A percentile compares a stretch with the other conserved stretches of the same genome.
These are phyloP conservation scores for Xylaria sp. DNA, from an alignment of 2,329 filamentous ascomycete genomes.

Conservation along the genomic window DNA sequence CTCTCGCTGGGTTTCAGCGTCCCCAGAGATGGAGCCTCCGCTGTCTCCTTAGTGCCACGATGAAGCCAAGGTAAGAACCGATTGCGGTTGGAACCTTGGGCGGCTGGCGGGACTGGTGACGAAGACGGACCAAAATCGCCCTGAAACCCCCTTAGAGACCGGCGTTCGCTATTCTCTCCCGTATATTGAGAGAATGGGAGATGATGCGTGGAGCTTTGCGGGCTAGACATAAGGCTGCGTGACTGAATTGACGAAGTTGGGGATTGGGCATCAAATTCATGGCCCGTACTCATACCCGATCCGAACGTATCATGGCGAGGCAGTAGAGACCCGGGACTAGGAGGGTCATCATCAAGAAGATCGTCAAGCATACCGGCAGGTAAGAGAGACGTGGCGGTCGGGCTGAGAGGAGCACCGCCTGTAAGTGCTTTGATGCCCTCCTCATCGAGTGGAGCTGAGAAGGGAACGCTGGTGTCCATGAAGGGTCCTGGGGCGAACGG, in stretches of 20 bases:
- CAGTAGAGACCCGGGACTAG: conserved; percentile 53
- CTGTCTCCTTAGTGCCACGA: conserved; percentile 69
- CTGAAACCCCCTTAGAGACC: conserved; percentile 53
- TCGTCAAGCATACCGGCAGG: conserved; percentile 76
- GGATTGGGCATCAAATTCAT: conserved; percentile 66
- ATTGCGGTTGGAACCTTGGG: conserved; percentile 57
- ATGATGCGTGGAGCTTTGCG: conserved; percentile 69
- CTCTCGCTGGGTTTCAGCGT: conserved; percentile 78
- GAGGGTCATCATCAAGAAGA: conserved; percentile 68
- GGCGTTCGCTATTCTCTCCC: conserved; percentile 58
- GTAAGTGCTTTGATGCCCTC: conserved; percentile 70
- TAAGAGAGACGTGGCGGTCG: conserved; percentile 78
- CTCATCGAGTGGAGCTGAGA: conserved; percentile 64
- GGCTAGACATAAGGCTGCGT: conserved; percentile 69
- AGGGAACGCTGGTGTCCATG: conserved; percentile 60
- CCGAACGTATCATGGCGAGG: conserved; percentile 53
- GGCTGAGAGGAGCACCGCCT: conserved; percentile 77
- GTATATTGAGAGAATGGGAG: conserved; percentile 64
- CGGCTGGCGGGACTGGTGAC: conserved; percentile 54
- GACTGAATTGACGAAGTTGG: conserved; percentile 70
- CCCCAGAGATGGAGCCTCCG: conserved; percentile 72
- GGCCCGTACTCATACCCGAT: conserved; percentile 49
- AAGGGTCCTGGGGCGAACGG: conserved; percentile 66
- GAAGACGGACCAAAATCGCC: conserved; percentile 52
- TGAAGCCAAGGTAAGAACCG: conserved; percentile 70